Evolutionary conservation across 1,284 basidiomycete species (phyloP), one percentile per base, ranked within the genome.

Genomic region (Boletellus deceptivus): DNA sequence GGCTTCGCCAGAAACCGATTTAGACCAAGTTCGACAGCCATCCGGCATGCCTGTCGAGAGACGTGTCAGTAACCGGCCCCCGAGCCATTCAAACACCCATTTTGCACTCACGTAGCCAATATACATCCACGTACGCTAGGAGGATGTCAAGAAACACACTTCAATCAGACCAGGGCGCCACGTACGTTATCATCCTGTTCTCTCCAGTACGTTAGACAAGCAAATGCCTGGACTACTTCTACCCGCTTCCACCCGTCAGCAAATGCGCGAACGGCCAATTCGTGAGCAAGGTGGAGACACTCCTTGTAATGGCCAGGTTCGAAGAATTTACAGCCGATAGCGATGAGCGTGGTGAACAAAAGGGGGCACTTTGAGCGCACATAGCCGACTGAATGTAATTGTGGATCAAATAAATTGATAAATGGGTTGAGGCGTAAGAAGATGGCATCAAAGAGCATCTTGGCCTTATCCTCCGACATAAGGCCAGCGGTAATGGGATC

Each of bases 311-410:
- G 67, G 43, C 82, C 80, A 9, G 84, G 80, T 53, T 80, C 80
- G 73, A 90, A 93, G 62, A 93, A 93, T 68, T 93, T 91, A 74
- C 85, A 86, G 20, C 84, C 86, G 16, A 86, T 88, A 78, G 90
- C 87, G 62, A 93, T 75, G 51, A 93, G 77, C 31, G 84, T 82
- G 6, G 90, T 89, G 68, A 91, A 93, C 47, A 93, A 75, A 61
- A 93, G 85, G 0, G 87, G 84, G 45, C 82, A 89, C 54, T 79
- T 81, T 20, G 75, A 75, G 57, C 91, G 87, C 58, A 92, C 82
- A 63, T 91, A 91, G 35, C 73, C 58, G 46, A 84, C 77, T 0
- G 88, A 83, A 66, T 92, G 89, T 33, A 92, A 71, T 33, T 81
- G 74, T 31, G 87, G 85, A 69, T 92, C 90, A 62, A 92, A 90